Base-by-base conservation (phyloP, 257 asterid species). In the Hygrophila difformis region DNA sequence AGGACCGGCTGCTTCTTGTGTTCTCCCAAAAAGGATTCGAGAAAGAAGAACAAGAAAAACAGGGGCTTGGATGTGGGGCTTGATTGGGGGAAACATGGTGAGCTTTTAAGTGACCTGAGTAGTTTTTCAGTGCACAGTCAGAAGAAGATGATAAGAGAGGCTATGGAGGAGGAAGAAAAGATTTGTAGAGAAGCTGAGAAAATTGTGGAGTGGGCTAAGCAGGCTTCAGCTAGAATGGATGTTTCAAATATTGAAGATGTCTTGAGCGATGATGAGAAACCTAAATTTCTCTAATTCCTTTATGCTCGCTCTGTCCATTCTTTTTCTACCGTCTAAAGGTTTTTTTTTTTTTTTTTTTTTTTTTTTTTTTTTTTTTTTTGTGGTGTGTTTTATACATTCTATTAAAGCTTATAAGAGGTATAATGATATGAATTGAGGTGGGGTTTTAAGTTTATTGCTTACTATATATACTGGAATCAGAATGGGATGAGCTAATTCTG, bases 171-270 rank as follows among this genome's bases (percentile, higher is more conserved):
- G 34, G 93, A 84, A 70, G 93, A 77, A 55, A 73, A 56, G 75
- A 66, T 88, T 6, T 74, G 71, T 33, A 75, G 75, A 56, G 95
- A 88, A 57, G 95, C 93, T 49, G 93, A 88, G 52, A 84, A 81
- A 45, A 84, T 84, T 68, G 93, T 81, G 47, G 76, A 73, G 65
- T 78, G 94, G 94, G 94, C 95, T 59, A 81, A 81, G 39, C 94
- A 88, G 21, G 94, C 78, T 47, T 88, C 94, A 61, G 77, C 87
- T 15, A 67, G 97, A 59, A 68, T 84, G 74, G 85, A 76, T 45
- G 28, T 69, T 65, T 57, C 76, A 12, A 67, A 75, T 36, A 49
- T 77, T 47, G 81, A 70, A 49, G 81, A 72, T 66, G 89, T 63
- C 53, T 46, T 67, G 16, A 72, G 69, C 63, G 85, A 67, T 56